Evolutionary conservation across 2,329 filamentous ascomycete genomes (phyloP).

Genomic region (Chaetomiaceae sp.): DNA sequence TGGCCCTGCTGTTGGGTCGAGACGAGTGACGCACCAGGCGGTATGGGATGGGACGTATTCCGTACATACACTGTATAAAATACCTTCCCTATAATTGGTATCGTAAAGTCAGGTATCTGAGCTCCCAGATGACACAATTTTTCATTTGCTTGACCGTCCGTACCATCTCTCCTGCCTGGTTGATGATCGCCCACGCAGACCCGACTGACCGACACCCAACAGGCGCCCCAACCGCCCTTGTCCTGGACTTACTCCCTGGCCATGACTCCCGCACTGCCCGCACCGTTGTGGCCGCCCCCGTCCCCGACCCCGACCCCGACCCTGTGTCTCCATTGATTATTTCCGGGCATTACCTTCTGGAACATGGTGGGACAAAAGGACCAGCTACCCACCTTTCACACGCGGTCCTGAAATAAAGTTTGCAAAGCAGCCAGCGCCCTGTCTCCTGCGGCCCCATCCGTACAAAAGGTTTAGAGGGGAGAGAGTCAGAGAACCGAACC

Average conservation of each 20-base stretch:
- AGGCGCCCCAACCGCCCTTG: slow-evolving; percentile 17
- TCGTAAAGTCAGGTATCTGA: too few species aligned
- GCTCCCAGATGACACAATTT: slow-evolving; percentile 22
- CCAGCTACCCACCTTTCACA: slow-evolving; percentile 8
- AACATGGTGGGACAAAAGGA: slow-evolving; percentile 15
- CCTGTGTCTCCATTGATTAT: slow-evolving; percentile 26
- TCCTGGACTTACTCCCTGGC: slow-evolving; percentile 20
- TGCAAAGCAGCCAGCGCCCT: background rate
- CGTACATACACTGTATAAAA: too few species aligned
- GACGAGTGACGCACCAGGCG: too few species aligned
- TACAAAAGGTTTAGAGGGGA: too few species aligned
- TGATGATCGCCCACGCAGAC: slow-evolving; percentile 2
- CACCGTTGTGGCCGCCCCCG: slow-evolving; percentile 24
- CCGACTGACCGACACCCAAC: background rate
- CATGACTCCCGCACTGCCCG: slow-evolving; percentile 15
- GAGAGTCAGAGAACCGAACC: too few species aligned
- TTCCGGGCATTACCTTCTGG: slow-evolving; percentile 24
- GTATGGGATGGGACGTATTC: too few species aligned
- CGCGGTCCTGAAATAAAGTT: slow-evolving; percentile 14
- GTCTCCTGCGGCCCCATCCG: background rate
- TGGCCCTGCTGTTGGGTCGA: too few species aligned
- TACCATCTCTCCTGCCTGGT: slow-evolving; percentile 3
- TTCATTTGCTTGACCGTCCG: background rate
- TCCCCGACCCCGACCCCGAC: too few species aligned
- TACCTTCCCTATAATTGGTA: slow-evolving; percentile 2